These are phyloP conservation scores for Pyrenochaeta sp. DNA, from an alignment of 2,329 filamentous ascomycete species.

Conservation along the genomic window DNA sequence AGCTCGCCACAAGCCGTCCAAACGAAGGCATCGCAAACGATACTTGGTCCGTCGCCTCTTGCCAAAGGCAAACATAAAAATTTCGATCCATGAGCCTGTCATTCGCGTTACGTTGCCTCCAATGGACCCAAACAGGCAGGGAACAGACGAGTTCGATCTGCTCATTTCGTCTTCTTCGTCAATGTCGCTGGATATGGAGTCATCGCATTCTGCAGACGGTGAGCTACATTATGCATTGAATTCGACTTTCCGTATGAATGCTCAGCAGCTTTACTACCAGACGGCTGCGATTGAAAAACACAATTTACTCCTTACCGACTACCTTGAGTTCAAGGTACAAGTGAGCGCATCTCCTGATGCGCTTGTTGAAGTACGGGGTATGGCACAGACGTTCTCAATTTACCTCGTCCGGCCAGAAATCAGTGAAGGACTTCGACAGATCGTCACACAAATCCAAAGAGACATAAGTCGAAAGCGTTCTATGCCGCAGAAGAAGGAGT, in stretches of 20 bases:
- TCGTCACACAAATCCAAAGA: conserved; percentile 80
- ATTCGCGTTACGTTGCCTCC: conserved; percentile 87
- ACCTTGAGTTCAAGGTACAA: conserved; percentile 85
- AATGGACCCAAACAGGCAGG: conserved; percentile 64
- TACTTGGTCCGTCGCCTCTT: conserved; percentile 86
- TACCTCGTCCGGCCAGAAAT: conserved; percentile 94
- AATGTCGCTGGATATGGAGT: conserved; percentile 90
- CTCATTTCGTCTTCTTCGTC: conserved; percentile 96
- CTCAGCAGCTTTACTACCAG: conserved; percentile 93
- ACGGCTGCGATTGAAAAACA: conserved; percentile 83
- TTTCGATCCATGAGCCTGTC: conserved; percentile 96
- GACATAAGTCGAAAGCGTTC: conserved; percentile 44
- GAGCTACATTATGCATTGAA: conserved; percentile 87
- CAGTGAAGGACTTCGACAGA: conserved; percentile 88
- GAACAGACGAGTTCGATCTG: conserved; percentile 87
- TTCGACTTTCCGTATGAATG: conserved; percentile 82
- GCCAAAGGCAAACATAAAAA: conserved; percentile 92
- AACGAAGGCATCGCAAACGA: conserved; percentile 52
- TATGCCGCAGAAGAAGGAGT: conserved; percentile 56
- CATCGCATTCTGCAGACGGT: conserved; percentile 87
- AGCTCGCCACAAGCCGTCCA: conserved; percentile 31
- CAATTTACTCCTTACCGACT: conserved; percentile 86
- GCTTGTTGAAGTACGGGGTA: conserved; percentile 80
- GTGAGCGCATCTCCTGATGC: conserved; percentile 86
- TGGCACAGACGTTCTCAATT: conserved; percentile 84